These are phyloP conservation scores for Candida germanica DNA, from an alignment of 805 yeast species.

Conservation along the genomic window DNA sequence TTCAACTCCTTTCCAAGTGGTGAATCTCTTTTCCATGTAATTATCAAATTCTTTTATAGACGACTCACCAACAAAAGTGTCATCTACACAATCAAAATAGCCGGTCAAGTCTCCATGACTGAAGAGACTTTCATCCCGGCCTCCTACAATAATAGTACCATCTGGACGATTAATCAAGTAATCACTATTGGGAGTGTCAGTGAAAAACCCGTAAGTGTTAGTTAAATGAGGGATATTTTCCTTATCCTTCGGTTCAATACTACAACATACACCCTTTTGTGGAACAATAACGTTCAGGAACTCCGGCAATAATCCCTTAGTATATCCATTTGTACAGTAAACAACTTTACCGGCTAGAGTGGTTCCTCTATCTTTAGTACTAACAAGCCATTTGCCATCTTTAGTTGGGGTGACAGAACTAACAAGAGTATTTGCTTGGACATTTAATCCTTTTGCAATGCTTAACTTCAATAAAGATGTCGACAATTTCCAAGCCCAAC, in stretches of 20 bases:
- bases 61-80: constrained; percentile 24
- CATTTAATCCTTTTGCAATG: constrained; percentile 32
- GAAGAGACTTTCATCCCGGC: constrained; percentile 16
- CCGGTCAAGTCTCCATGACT: constrained; percentile 6
- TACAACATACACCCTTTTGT: constrained; percentile 29
- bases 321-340: constrained; percentile 10
- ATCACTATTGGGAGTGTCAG: constrained; percentile 17
- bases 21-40: constrained; percentile 28
- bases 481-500: constrained; percentile 45
- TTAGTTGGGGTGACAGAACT: constrained; percentile 18
- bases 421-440: constrained; percentile 44
- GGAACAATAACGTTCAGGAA: constrained; percentile 30
- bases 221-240: constrained; percentile 29
- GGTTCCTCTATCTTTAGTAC: constrained; percentile 8
- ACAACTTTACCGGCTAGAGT: constrained; percentile 7
- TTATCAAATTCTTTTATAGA: constrained; percentile 18
- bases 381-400: constrained; percentile 29
- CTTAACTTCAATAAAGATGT: constrained; percentile 26
- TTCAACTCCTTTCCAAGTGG: constrained; percentile 28
- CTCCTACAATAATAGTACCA: constrained; percentile 37
- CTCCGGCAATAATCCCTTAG: constrained; percentile 19
- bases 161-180: constrained; percentile 39
- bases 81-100: constrained; percentile 32
- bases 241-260: constrained; percentile 21
- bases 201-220: constrained; percentile 28